Base-by-base conservation (phyloP, 1,284 basidiomycete genomes). In the Sparassis latifolia region DNA sequence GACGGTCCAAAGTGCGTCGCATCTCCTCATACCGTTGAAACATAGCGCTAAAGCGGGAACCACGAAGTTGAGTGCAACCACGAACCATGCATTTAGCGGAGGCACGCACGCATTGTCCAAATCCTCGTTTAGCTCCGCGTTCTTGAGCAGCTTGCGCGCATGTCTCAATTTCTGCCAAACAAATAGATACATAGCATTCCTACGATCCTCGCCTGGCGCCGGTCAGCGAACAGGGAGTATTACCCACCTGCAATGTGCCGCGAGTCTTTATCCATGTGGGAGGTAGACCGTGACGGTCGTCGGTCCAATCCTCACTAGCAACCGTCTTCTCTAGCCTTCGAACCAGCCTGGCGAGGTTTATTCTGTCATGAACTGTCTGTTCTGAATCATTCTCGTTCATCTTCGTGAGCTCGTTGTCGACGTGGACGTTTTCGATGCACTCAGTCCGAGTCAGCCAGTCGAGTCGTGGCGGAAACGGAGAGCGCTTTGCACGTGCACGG, bases 321-420 rank as follows among this genome's bases (percentile, higher is more conserved):
- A 79, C 68, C 3, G 75, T 71, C 55, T 77, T 79, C 53, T 89
- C 82, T 0, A 90, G 71, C 49, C 80, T 67, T 42, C 76, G 72
- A 5, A 89, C 67, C 2, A 89, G 72, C 39, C 84, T 74, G 7
- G 69, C 66, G 6, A 89, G 70, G 63, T 89, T 89, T 12, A 89
- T 77, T 55, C 79, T 76, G 69, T 89, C 82, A 54, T 86, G 86
- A 10, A 66, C 54, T 3, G 62, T 50, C 56, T 76, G 71, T 46
- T 77, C 75, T 49, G 62, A 59, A 9, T 65, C 65, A 27, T 61
- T 64, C 55, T 65, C 62, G 49, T 43, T 57, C 65, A 66, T 65
- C 3, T 12, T 45, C 10, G 12, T 10, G 20, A 20, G 20, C 20
- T 20, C 20, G 20, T 20, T 20, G 20, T 20, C 20, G 20, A 20